Evolutionary conservation across 805 yeast species (phyloP).

Genomic region (Candida gorgasii): DNA sequence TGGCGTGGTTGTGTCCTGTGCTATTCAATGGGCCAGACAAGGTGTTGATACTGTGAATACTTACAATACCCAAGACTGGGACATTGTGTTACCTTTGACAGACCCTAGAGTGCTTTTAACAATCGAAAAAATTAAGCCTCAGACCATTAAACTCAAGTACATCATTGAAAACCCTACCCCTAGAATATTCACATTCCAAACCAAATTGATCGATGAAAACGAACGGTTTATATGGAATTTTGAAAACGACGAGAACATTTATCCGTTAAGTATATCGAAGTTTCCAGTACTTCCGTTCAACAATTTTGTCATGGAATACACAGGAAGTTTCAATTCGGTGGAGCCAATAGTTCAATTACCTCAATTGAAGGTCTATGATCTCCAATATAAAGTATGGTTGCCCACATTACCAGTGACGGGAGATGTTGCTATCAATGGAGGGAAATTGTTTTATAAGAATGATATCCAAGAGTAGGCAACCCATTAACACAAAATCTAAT

Average conservation of each 20-base stretch:
- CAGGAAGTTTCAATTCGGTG: slow-evolving; percentile 15
- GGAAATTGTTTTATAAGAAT: slow-evolving; percentile 18
- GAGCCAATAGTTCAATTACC: slow-evolving; percentile 48
- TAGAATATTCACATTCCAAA: slow-evolving; percentile 61
- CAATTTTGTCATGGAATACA: slow-evolving; percentile 43
- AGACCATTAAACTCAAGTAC: slow-evolving; percentile 40
- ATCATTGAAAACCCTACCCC: slow-evolving; percentile 76
- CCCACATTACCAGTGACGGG: slow-evolving; percentile 37
- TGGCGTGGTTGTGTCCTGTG: slow-evolving; percentile 23
- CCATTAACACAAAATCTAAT: background rate
- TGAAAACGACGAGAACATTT: slow-evolving; percentile 23
- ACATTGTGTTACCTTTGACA: slow-evolving; percentile 57
- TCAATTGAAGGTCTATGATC: slow-evolving; percentile 62
- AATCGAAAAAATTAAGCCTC: too few species aligned
- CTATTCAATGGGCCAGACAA: slow-evolving; percentile 36
- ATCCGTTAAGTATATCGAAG: slow-evolving; percentile 31
- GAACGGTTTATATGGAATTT: slow-evolving; percentile 27
- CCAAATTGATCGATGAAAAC: slow-evolving; percentile 35
- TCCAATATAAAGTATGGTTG: slow-evolving; percentile 64
- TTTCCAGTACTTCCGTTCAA: slow-evolving; percentile 66
- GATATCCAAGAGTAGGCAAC: background rate
- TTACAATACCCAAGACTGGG: slow-evolving; percentile 44
- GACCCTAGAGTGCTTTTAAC: slow-evolving; percentile 68
- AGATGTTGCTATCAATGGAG: slow-evolving; percentile 18
- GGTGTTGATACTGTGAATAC: slow-evolving; percentile 22